Percentiles rank a stretch among this genome's conserved stretches.
These are phyloP conservation scores for Myxozyma monticola DNA, from an alignment of 805 yeast genomes.

Conservation along the genomic window DNA sequence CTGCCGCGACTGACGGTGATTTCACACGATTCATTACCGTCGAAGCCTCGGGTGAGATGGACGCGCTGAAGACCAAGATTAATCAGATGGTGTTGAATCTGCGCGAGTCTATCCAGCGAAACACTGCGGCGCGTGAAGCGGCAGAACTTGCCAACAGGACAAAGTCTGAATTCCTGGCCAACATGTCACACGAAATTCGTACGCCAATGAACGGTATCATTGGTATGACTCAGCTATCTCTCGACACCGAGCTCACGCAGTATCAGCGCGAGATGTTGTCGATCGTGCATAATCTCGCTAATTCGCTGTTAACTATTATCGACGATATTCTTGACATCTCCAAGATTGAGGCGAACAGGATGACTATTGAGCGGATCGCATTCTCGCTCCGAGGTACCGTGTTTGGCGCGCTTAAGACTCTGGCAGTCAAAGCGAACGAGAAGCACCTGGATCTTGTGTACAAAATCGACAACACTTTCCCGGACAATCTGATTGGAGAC, in stretches of 20 bases:
- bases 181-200: slow-evolving; percentile 83
- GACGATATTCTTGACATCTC: slow-evolving; percentile 91
- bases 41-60: slow-evolving; percentile 91
- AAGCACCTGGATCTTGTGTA: slow-evolving; percentile 77
- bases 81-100: slow-evolving; percentile 83
- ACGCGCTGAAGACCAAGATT: slow-evolving; percentile 53
- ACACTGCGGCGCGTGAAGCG: slow-evolving; percentile 91
- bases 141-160: slow-evolving; percentile 89
- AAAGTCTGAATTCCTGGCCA: slow-evolving; percentile 85
- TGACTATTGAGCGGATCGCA: slow-evolving; percentile 89
- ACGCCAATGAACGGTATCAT: slow-evolving; percentile 93
- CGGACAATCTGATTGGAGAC: slow-evolving; percentile 84
- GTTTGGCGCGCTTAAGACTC: slow-evolving; percentile 83
- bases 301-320: slow-evolving; percentile 78
- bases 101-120: slow-evolving; percentile 85
- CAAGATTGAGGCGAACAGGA: slow-evolving; percentile 88
- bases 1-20: slow-evolving; percentile 93
- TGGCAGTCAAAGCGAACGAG: slow-evolving; percentile 87
- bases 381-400: slow-evolving; percentile 84
- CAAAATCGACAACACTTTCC: slow-evolving; percentile 82
- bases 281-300: slow-evolving; percentile 84
- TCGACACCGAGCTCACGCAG: slow-evolving; percentile 86
- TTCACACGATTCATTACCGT: slow-evolving; percentile 87
- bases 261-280: slow-evolving; percentile 90
- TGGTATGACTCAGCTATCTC: slow-evolving; percentile 87